These are phyloP conservation scores for Euphorbia peplus DNA, from an alignment of 345 rosid species.

Conservation along the genomic window DNA sequence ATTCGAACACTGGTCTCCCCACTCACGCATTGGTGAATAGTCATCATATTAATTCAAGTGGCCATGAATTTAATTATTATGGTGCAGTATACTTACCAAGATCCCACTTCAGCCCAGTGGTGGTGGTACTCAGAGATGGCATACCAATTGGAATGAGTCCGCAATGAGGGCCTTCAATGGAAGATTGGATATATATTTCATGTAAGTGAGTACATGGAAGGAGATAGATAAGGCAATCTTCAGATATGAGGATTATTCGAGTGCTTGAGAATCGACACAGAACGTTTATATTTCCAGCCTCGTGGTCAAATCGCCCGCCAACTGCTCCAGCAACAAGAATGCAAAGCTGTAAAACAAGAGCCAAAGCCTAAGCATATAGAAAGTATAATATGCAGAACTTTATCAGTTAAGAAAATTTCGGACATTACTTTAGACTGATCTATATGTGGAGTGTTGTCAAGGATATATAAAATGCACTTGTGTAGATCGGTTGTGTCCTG, in stretches of 20 bases:
- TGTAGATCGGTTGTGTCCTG: slow-evolving; percentile 97
- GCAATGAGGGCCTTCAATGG: slow-evolving; percentile 81
- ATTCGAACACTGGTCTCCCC: too few species aligned
- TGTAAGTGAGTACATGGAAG: slow-evolving; percentile 68
- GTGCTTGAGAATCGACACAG: slow-evolving; percentile 51
- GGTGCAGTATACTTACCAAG: slow-evolving; percentile 51
- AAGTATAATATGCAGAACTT: too few species aligned
- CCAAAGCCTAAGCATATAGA: too few species aligned
- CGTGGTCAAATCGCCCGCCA: slow-evolving; percentile 97
- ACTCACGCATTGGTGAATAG: too few species aligned
- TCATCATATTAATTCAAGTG: too few species aligned
- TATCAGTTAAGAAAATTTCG: not conserved
- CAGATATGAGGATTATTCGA: slow-evolving; percentile 64
- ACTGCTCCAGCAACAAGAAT: slow-evolving; percentile 93
- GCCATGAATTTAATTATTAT: not conserved
- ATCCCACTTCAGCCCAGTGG: slow-evolving; percentile 90
- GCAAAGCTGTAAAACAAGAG: slow-evolving; percentile 50
- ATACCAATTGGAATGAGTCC: slow-evolving; percentile 84
- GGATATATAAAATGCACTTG: slow-evolving; percentile 64
- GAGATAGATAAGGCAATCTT: slow-evolving; percentile 73
- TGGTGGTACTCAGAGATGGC: slow-evolving; percentile 66
- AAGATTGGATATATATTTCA: slow-evolving; percentile 54
- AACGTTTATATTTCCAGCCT: slow-evolving; percentile 83
- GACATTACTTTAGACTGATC: slow-evolving; percentile 57
- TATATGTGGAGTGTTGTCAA: slow-evolving; percentile 39